These are phyloP conservation scores for Chamaecrista fasciculata DNA, from an alignment of 306 rosid species.

Conservation along the genomic window DNA sequence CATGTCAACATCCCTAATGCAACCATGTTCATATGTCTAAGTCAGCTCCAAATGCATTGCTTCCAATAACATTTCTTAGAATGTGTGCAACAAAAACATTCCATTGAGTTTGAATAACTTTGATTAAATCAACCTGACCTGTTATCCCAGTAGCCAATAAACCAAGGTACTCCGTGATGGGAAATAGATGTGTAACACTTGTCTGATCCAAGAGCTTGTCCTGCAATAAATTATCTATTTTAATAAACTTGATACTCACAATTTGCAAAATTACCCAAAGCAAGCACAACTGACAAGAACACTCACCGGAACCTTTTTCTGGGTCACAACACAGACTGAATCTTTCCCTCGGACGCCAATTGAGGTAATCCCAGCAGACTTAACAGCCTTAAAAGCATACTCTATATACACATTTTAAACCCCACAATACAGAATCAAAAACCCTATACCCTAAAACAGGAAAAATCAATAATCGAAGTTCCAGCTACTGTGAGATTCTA, in stretches of 20 bases:
- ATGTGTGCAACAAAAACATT: neutral
- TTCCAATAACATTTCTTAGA: neutral
- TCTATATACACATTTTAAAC: conserved; percentile 51
- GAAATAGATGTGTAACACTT: conserved; percentile 90
- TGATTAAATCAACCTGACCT: conserved; percentile 39
- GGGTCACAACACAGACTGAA: conserved; percentile 95
- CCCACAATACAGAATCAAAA: conserved; percentile 22
- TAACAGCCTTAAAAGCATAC: conserved; percentile 98
- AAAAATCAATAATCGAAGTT: neutral
- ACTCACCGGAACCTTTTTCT: conserved; percentile 98
- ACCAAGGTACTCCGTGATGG: conserved; percentile 89
- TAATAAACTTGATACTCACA: neutral
- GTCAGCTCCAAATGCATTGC: neutral
- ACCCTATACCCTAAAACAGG: neutral
- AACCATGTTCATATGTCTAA: neutral
- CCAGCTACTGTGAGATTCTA: neutral
- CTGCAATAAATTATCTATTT: conserved; percentile 43
- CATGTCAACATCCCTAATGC: neutral
- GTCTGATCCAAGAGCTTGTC: conserved; percentile 98
- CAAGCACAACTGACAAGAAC: conserved; percentile 1
- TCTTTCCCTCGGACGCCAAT: conserved; percentile 94
- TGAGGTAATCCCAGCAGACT: conserved; percentile 89
- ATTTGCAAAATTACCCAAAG: conserved; percentile 4
- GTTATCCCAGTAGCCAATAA: conserved; percentile 98
- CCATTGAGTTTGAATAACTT: neutral